Percentiles rank a stretch among this genome's conserved stretches.
Conservation (phyloP, 768 basidiomycete genomes). For the Calocybe gangraenosa region DNA sequence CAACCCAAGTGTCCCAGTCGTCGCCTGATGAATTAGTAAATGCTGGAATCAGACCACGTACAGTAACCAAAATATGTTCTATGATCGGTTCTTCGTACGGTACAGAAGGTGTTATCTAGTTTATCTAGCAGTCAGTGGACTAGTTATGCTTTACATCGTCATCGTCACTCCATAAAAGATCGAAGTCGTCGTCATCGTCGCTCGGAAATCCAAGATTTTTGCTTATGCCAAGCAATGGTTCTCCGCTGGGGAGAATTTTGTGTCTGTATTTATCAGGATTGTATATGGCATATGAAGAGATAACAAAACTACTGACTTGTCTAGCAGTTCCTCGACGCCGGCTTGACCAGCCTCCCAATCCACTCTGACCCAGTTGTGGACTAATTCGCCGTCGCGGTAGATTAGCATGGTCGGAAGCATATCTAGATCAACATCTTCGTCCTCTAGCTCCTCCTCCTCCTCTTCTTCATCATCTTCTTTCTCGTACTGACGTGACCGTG, state of each 20-base stretch:
- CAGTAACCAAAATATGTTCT: background rate
- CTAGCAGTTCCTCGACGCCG: slow-evolving; percentile 66
- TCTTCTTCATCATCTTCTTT: slow-evolving; percentile 30
- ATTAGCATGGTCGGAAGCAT: slow-evolving; percentile 77
- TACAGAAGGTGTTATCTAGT: too few relatives aligned
- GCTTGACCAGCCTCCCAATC: slow-evolving; percentile 77
- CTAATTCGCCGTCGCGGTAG: slow-evolving; percentile 76
- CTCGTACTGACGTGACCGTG: slow-evolving; percentile 23
- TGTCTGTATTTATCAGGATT: slow-evolving; percentile 25
- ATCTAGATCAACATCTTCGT: slow-evolving; percentile 70
- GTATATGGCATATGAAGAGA: background rate
- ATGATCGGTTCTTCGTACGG: too few relatives aligned
- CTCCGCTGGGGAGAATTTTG: slow-evolving; percentile 32
- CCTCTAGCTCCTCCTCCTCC: slow-evolving; percentile 42
- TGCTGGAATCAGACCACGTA: slow-evolving; percentile 1
- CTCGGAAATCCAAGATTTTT: slow-evolving; percentile 46
- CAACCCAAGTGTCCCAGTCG: too few relatives aligned
- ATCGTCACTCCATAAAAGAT: slow-evolving; percentile 49
- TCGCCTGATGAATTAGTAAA: too few relatives aligned
- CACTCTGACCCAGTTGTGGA: slow-evolving; percentile 85
- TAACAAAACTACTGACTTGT: slow-evolving; percentile 39
- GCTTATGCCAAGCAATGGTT: slow-evolving; percentile 23
- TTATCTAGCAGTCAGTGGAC: background rate
- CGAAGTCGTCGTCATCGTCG: slow-evolving; percentile 51
- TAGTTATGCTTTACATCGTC: slow-evolving; percentile 25